phyloP scores from a whole-genome alignment of 2,329 filamentous ascomycete genomes.

The Monilinia laxa region DNA sequence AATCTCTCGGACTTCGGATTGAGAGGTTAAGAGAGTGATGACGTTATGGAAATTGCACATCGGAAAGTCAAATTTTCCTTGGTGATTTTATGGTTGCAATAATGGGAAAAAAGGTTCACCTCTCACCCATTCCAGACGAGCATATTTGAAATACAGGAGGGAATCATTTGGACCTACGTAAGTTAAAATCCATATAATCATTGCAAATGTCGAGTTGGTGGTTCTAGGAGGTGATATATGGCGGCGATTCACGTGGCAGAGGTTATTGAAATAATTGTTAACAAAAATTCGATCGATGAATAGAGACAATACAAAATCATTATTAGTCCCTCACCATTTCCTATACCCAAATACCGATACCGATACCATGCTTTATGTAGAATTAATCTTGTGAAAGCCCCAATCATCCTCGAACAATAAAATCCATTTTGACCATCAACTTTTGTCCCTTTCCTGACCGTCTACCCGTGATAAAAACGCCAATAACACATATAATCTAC shows the following conservation, averaged over 20 bases:
- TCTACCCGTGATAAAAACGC: not conserved
- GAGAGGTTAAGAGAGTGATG: not conserved
- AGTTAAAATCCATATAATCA: too few species aligned
- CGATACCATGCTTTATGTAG: not conserved
- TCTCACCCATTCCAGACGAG: too few species aligned
- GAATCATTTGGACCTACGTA: too few species aligned
- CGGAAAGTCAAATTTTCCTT: too few species aligned
- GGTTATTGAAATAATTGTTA: not conserved
- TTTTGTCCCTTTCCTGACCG: not conserved
- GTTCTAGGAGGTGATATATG: too few species aligned
- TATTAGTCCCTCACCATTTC: not conserved
- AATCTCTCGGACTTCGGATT: not conserved
- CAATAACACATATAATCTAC: not conserved
- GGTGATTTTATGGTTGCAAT: too few species aligned
- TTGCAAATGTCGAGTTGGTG: too few species aligned
- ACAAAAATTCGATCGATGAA: not conserved
- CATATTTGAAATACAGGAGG: too few species aligned
- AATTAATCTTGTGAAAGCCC: not conserved
- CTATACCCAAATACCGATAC: not conserved
- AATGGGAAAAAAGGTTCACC: too few species aligned
- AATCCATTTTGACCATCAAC: not conserved
- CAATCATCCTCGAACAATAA: not conserved
- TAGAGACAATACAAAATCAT: not conserved
- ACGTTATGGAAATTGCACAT: not conserved
- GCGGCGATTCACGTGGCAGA: not conserved